Conservation (phyloP, 805 yeast species). For the Saccharomycopsis synnaedendra region DNA sequence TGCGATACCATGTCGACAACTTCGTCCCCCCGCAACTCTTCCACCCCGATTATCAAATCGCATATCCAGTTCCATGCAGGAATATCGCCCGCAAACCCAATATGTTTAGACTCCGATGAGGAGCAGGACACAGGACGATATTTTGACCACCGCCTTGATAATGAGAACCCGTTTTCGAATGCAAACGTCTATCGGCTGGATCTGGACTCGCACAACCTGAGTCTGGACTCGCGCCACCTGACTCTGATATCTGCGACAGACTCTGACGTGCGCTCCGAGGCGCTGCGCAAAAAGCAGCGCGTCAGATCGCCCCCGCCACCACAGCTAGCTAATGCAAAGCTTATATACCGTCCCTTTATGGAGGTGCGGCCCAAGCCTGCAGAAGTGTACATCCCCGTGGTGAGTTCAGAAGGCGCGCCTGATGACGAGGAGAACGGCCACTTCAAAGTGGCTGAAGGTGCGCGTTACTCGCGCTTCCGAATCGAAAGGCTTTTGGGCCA, state of each 20-base stretch:
- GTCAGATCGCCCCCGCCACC: too few relatives aligned
- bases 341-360: too few relatives aligned
- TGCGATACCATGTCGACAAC: slow-evolving; percentile 13
- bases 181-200: not conserved
- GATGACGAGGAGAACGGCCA: slow-evolving; percentile 56
- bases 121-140: not conserved
- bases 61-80: not conserved
- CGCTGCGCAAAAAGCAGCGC: too few relatives aligned
- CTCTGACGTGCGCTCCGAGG: too few relatives aligned
- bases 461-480: slow-evolving; percentile 60
- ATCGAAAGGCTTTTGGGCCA: slow-evolving; percentile 70
- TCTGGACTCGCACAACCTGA: too few relatives aligned
- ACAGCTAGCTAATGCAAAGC: too few relatives aligned
- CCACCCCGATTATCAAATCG: slow-evolving; percentile 8
- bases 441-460: slow-evolving; percentile 48
- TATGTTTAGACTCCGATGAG: slow-evolving; percentile 13
- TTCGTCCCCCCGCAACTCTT: slow-evolving; percentile 14
- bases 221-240: too few relatives aligned
- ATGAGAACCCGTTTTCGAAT: slow-evolving; percentile 6
- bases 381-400: too few relatives aligned
- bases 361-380: too few relatives aligned
- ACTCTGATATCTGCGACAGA: too few relatives aligned
- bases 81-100: not conserved
- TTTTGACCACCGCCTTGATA: not conserved
- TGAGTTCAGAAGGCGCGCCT: too few relatives aligned